Conservation (phyloP, 2,329 filamentous ascomycete species). For the Fusarium cyanostomum region DNA sequence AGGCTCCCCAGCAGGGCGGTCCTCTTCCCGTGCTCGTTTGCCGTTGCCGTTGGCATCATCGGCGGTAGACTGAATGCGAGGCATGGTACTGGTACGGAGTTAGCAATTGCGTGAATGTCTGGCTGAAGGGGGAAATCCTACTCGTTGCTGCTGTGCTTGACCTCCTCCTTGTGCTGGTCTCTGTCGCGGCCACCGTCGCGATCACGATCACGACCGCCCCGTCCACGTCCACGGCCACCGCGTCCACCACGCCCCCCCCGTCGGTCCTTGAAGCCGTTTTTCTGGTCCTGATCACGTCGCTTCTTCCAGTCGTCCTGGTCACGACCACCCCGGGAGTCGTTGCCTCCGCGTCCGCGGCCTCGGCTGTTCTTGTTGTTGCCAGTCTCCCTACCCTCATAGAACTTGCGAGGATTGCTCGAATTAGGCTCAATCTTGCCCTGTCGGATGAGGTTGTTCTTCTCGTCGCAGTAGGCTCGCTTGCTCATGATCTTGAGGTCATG, state of each 20-base stretch:
- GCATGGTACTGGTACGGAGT: slow-evolving; percentile 35
- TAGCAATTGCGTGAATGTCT: slow-evolving; percentile 5
- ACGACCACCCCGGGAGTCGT: slow-evolving; percentile 51
- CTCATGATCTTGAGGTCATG: slow-evolving; percentile 82
- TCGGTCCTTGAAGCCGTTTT: slow-evolving; percentile 64
- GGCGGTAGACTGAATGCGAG: slow-evolving; percentile 58
- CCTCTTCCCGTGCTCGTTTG: slow-evolving; percentile 67
- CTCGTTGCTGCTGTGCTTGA: slow-evolving; percentile 43
- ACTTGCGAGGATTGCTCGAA: slow-evolving; percentile 52
- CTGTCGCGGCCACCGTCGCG: slow-evolving; percentile 54
- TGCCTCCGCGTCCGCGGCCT: slow-evolving; percentile 50
- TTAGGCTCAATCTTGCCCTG: slow-evolving; percentile 74
- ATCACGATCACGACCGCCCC: slow-evolving; percentile 51
- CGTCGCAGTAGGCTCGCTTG: slow-evolving; percentile 87
- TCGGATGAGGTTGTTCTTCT: slow-evolving; percentile 77
- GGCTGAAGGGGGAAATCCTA: slow-evolving; percentile 19
- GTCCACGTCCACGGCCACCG: slow-evolving; percentile 56
- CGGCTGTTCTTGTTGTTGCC: slow-evolving; percentile 52
- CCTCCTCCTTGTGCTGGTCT: slow-evolving; percentile 44
- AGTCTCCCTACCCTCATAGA: slow-evolving; percentile 59
- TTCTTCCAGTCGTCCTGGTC: slow-evolving; percentile 71
- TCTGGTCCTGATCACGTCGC: slow-evolving; percentile 69
- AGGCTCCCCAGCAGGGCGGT: slow-evolving; percentile 54
- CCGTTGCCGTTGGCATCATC: slow-evolving; percentile 52
- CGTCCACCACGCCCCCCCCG: slow-evolving; percentile 56